Evolutionary conservation across 345 rosid species (phyloP).

Genomic region (Syzygium jambos): DNA sequence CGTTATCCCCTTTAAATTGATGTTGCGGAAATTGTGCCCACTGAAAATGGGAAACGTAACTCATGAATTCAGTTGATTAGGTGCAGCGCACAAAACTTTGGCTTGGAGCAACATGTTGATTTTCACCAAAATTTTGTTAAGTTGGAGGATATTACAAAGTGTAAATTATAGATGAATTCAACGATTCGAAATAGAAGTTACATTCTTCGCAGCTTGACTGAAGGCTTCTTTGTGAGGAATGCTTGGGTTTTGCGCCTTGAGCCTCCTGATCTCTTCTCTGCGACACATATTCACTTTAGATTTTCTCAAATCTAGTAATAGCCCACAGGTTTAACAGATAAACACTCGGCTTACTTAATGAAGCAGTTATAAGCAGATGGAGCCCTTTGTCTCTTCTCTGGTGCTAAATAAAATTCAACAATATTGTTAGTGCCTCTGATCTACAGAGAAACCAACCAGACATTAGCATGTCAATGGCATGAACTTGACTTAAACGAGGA

Average conservation of each 20-base stretch:
- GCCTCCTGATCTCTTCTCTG: slow-evolving; percentile 96
- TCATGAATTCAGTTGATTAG: background rate
- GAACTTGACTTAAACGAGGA: background rate
- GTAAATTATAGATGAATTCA: background rate
- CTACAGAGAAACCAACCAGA: background rate
- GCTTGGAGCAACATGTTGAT: background rate
- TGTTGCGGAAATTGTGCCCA: slow-evolving; percentile 90
- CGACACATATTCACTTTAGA: background rate
- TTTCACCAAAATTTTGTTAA: background rate
- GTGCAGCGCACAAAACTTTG: background rate
- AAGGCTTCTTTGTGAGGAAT: slow-evolving; percentile 98
- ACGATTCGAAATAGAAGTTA: slow-evolving; percentile 7
- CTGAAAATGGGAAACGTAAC: slow-evolving; percentile 20
- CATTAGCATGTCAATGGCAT: background rate
- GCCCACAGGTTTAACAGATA: background rate
- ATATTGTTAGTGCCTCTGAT: background rate
- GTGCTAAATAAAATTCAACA: slow-evolving; percentile 39
- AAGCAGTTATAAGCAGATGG: slow-evolving; percentile 93
- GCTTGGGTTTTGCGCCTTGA: slow-evolving; percentile 86
- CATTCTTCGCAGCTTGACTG: slow-evolving; percentile 96
- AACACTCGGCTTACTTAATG: slow-evolving; percentile 62
- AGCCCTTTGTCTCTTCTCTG: slow-evolving; percentile 96
- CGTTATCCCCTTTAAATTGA: slow-evolving; percentile 35
- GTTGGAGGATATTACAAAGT: background rate
- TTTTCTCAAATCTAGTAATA: background rate